Conservation (phyloP, 768 basidiomycete genomes). For the Paxillus rubicundulus region DNA sequence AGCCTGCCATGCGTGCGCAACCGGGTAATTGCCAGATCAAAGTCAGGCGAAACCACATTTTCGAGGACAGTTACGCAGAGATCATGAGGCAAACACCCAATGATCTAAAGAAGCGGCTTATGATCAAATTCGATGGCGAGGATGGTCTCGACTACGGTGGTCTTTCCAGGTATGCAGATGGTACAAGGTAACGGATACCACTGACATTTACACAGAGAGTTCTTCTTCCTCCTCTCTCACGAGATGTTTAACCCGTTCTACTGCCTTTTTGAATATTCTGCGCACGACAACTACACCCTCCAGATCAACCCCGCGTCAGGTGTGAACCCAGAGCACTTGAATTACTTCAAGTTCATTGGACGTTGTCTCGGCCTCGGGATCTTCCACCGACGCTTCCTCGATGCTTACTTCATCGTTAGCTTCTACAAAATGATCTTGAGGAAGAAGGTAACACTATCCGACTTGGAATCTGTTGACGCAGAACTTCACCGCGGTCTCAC, state of each 20-base stretch:
- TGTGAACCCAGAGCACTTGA: slow-evolving; percentile 98
- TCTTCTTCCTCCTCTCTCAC: slow-evolving; percentile 99
- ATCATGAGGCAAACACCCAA: slow-evolving; percentile 99
- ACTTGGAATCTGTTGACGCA: slow-evolving; percentile 95
- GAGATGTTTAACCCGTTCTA: slow-evolving; percentile 99
- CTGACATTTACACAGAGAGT: slow-evolving; percentile 64
- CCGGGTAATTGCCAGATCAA: slow-evolving; percentile 99
- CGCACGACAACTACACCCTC: slow-evolving; percentile 99
- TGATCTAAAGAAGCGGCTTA: slow-evolving; percentile 96
- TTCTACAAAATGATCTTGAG: slow-evolving; percentile 99
- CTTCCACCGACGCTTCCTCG: slow-evolving; percentile 98
- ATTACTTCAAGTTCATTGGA: slow-evolving; percentile 99
- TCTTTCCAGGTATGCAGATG: slow-evolving; percentile 72
- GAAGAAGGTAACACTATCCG: slow-evolving; percentile 93
- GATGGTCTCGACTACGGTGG: slow-evolving; percentile 99
- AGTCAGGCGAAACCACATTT: slow-evolving; percentile 96
- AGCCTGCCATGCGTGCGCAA: slow-evolving; percentile 96
- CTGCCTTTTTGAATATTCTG: slow-evolving; percentile 99
- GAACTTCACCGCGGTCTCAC: slow-evolving; percentile 93
- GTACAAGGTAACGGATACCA: background rate
- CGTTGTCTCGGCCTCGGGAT: slow-evolving; percentile 93
- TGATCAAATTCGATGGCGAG: slow-evolving; percentile 99
- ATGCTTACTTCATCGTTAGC: slow-evolving; percentile 98
- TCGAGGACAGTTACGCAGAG: slow-evolving; percentile 99
- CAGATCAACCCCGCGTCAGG: slow-evolving; percentile 99